Conservation (phyloP, 2,329 filamentous ascomycete species). For the Fusarium sp. region DNA sequence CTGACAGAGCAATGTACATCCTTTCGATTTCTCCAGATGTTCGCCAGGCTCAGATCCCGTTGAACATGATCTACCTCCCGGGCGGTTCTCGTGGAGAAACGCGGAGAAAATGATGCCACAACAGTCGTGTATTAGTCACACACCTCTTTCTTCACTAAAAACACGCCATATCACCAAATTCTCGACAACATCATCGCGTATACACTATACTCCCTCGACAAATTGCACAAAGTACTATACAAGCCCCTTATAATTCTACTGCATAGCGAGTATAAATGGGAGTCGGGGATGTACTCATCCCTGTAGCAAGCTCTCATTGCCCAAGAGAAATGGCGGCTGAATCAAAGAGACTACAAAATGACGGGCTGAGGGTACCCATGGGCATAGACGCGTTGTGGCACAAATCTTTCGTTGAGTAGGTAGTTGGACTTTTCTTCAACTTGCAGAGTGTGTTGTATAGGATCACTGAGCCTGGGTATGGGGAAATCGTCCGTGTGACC, state of each 20-base stretch:
- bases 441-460: neutral
- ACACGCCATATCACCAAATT: neutral
- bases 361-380: neutral
- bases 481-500: neutral
- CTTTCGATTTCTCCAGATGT: conserved; percentile 12
- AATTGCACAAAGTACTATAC: neutral
- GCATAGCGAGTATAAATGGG: neutral
- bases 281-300: too few relatives aligned
- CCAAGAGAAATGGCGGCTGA: neutral
- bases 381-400: neutral
- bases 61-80: conserved; percentile 20
- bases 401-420: neutral
- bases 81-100: conserved; percentile 32
- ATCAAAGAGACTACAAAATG: neutral
- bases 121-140: neutral
- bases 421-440: neutral
- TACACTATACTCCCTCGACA: neutral
- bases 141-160: neutral
- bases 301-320: neutral
- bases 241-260: conserved; percentile 2
- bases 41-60: conserved; percentile 10
- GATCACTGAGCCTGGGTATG: neutral
- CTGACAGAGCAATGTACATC: neutral
- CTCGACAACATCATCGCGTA: neutral
- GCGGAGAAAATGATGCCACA: neutral